Evolutionary conservation across 805 yeast species (phyloP).

Genomic region (Kregervanrija fluxuum): DNA sequence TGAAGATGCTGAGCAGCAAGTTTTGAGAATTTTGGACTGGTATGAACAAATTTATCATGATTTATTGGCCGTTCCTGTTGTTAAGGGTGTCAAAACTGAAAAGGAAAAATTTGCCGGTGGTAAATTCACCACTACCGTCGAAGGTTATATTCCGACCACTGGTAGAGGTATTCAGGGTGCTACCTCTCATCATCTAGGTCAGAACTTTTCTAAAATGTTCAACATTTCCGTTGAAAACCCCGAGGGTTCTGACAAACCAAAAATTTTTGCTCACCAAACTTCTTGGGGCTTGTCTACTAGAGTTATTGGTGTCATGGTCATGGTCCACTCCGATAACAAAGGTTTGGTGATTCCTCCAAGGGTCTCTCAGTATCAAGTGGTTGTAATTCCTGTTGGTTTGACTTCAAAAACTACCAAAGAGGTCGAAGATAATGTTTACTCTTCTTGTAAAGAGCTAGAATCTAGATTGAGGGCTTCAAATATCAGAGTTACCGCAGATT

Average conservation of each 20-base stretch:
- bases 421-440: conserved; percentile 59
- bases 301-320: conserved; percentile 98
- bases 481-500: conserved; percentile 77
- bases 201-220: conserved; percentile 98
- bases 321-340: conserved; percentile 97
- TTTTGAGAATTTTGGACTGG: conserved; percentile 74
- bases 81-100: conserved; percentile 92
- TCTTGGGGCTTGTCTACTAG: conserved; percentile 99
- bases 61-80: conserved; percentile 93
- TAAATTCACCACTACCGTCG: conserved; percentile 88
- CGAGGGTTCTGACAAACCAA: conserved; percentile 77
- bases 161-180: conserved; percentile 99
- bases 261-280: conserved; percentile 88
- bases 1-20: conserved; percentile 80
- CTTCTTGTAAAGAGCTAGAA: conserved; percentile 68
- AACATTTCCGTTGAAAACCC: conserved; percentile 94
- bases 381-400: conserved; percentile 91
- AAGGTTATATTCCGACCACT: conserved; percentile 95
- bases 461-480: conserved; percentile 48
- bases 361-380: conserved; percentile 88
- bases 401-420: conserved; percentile 80
- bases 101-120: conserved; percentile 99
- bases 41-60: conserved; percentile 84
- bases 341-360: conserved; percentile 98
- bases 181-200: conserved; percentile 96